Conservation (phyloP, 1,284 basidiomycete genomes). For the Moesziomyces aphidis region DNA sequence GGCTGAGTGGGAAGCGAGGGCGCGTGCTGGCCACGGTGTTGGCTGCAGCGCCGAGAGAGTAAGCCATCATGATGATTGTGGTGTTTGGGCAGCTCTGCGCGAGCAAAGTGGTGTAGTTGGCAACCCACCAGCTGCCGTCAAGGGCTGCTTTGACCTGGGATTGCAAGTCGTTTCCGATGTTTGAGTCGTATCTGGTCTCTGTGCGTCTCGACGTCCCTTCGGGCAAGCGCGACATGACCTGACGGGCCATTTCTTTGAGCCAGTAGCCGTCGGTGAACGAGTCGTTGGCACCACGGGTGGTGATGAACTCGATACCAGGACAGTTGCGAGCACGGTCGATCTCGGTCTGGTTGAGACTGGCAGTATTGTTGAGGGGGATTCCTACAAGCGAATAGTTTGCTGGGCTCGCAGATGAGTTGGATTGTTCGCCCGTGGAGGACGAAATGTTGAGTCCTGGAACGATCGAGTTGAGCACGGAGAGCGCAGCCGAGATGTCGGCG, state of each 20-base stretch:
- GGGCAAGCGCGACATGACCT: conserved; percentile 26
- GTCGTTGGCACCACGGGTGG: conserved; percentile 31
- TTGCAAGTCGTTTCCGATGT: conserved; percentile 20
- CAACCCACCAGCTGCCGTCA: conserved; percentile 21
- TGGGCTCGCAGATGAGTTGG: conserved; percentile 2
- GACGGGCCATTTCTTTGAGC: conserved; percentile 33
- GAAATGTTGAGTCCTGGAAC: conserved; percentile 30
- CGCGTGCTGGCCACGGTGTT: conserved; percentile 20
- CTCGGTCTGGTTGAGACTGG: conserved; percentile 26
- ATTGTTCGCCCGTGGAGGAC: conserved; percentile 1
- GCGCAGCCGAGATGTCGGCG: conserved; percentile 10
- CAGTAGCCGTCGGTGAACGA: conserved; percentile 24
- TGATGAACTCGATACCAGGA: conserved; percentile 30
- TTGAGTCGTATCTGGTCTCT: conserved; percentile 28
- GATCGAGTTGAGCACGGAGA: conserved; percentile 14
- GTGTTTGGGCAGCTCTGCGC: conserved; percentile 32
- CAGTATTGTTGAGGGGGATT: conserved; percentile 28
- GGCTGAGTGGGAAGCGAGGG: conserved; percentile 20
- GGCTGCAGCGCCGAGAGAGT: conserved; percentile 28
- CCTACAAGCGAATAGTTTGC: conserved; percentile 23
- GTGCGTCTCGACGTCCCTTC: conserved; percentile 14
- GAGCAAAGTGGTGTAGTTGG: conserved; percentile 27
- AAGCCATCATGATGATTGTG: conserved; percentile 36
- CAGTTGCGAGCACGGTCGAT: conserved; percentile 22
- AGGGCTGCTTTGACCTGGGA: conserved; percentile 22